Percentiles rank a stretch among this genome's conserved stretches.
These are phyloP conservation scores for Colletotrichum tabaci DNA, from an alignment of 2,329 filamentous ascomycete genomes.

Conservation along the genomic window DNA sequence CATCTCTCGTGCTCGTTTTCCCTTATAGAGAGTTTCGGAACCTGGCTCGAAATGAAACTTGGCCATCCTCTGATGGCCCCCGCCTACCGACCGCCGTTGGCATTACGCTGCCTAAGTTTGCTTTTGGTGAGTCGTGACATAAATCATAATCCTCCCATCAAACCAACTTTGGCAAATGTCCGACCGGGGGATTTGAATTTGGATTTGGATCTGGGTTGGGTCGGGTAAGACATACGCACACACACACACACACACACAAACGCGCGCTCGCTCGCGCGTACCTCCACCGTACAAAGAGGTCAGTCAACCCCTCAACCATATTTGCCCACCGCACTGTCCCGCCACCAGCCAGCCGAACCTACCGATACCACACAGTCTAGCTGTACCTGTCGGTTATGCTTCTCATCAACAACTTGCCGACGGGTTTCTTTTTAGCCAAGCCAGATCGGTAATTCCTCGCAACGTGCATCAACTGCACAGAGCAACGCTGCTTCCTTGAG, in stretches of 20 bases:
- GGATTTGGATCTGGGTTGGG: neutral
- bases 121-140: constrained; percentile 13
- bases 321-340: constrained; percentile 23
- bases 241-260: neutral
- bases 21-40: constrained; percentile 35
- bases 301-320: constrained; percentile 23
- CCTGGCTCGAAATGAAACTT: constrained; percentile 38
- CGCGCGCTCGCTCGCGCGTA: neutral
- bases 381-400: neutral
- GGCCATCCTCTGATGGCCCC: constrained; percentile 14
- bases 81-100: neutral
- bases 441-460: constrained; percentile 22
- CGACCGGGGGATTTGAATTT: constrained; percentile 14
- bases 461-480: constrained; percentile 25
- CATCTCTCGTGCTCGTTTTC: neutral
- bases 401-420: neutral
- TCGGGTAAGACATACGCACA: constrained; percentile 20
- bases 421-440: constrained; percentile 1
- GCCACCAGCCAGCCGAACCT: constrained; percentile 4
- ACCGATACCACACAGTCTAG: neutral
- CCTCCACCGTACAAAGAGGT: constrained; percentile 10
- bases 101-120: neutral
- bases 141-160: constrained; percentile 21
- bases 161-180: constrained; percentile 20
- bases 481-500: neutral